These are phyloP conservation scores for Aspergillus fischeri DNA, from an alignment of 2,329 filamentous ascomycete species.

Conservation along the genomic window DNA sequence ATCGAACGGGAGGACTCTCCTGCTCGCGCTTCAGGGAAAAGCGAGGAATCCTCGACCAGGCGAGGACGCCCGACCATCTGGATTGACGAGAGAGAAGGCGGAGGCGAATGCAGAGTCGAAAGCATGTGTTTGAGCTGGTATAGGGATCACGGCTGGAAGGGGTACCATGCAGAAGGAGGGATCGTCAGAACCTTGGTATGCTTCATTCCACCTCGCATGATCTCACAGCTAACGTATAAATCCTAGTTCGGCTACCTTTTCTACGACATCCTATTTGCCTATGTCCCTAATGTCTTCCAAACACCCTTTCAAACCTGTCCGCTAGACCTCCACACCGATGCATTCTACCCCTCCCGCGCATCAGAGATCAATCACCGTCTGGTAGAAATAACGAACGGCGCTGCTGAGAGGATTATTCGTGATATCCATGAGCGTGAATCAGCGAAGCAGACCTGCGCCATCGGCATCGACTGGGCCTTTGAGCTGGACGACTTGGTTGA, in stretches of 20 bases:
- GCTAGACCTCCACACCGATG: conserved; percentile 85
- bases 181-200: conserved; percentile 75
- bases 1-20: conserved; percentile 58
- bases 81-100: conserved; percentile 70
- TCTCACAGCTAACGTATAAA: background rate
- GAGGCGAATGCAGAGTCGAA: conserved; percentile 80
- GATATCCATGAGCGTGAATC: conserved; percentile 65
- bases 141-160: conserved; percentile 80
- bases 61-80: conserved; percentile 65
- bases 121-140: conserved; percentile 91
- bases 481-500: conserved; percentile 73
- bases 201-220: background rate
- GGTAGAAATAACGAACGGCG: conserved; percentile 81
- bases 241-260: conserved; percentile 73
- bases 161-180: conserved; percentile 88
- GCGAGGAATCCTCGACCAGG: conserved; percentile 18
- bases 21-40: conserved; percentile 11
- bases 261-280: conserved; percentile 87
- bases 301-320: conserved; percentile 93
- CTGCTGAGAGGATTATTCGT: conserved; percentile 62
- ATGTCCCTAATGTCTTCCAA: conserved; percentile 95
- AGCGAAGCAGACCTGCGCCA: conserved; percentile 73
- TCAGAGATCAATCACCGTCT: conserved; percentile 86
- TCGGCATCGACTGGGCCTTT: conserved; percentile 90
- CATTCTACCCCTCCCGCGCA: conserved; percentile 80